phyloP scores from a whole-genome alignment of 495 filamentous ascomycete genomes.

The Aspergillus biplanus region DNA sequence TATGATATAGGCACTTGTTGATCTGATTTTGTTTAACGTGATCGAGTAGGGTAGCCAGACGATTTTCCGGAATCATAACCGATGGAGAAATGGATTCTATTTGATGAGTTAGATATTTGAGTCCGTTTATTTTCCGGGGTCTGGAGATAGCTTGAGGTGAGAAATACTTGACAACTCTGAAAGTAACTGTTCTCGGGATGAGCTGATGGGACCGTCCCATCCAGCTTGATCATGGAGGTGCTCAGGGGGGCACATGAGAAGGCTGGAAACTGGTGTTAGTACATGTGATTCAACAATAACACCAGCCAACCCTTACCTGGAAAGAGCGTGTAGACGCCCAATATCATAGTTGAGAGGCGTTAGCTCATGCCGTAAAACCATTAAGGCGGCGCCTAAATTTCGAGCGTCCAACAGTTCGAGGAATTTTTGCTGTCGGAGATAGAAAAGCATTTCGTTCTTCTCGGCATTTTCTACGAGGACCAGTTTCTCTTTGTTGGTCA shows the following conservation, averaged over 20 bases:
- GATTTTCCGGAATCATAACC: conserved; percentile 97
- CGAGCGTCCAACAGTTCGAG: conserved; percentile 82
- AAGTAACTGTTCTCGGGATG: conserved; percentile 76
- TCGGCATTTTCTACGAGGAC: conserved; percentile 61
- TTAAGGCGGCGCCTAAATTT: conserved; percentile 72
- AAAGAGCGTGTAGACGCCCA: conserved; percentile 75
- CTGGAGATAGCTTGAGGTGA: no score
- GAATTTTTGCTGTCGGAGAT: conserved; percentile 91
- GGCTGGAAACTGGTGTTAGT: conserved; percentile 44
- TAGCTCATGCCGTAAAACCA: conserved; percentile 83
- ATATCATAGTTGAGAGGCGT: conserved; percentile 84
- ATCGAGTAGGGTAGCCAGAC: conserved; percentile 80
- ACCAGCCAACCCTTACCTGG: conserved; percentile 58
- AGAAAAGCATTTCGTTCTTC: conserved; percentile 70
- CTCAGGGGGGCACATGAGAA: conserved; percentile 86
- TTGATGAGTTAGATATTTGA: conserved; percentile 10
- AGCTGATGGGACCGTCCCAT: conserved; percentile 84
- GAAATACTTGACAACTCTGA: conserved; percentile 77
- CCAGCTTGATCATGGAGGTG: conserved; percentile 79
- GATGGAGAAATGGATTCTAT: conserved; percentile 89
- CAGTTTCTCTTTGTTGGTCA: conserved; percentile 40
- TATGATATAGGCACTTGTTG: conserved; percentile 84
- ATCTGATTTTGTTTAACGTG: conserved; percentile 84
- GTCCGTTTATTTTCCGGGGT: background rate
- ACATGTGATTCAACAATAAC: background rate